A percentile compares a stretch with the other conserved stretches of the same genome.
Evolutionary conservation across 2,329 filamentous ascomycete species (phyloP).

Genomic region (Pseudonectria foliicola): DNA sequence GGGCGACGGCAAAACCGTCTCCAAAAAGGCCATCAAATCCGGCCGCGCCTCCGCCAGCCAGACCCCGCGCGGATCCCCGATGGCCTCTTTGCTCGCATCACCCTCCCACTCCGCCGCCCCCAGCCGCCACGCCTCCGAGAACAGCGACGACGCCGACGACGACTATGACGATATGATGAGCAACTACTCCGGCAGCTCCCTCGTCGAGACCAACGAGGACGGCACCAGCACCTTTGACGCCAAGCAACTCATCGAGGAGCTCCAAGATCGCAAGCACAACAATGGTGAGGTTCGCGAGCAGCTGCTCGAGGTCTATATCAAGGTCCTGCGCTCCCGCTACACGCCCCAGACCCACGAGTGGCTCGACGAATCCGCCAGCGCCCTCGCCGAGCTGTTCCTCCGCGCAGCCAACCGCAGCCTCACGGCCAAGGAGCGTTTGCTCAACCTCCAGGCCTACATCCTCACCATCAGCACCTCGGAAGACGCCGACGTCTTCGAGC

Average conservation of each 20-base stretch:
- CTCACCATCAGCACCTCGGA: conserved; percentile 64
- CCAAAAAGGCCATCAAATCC: conserved; percentile 56
- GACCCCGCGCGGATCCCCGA: conserved; percentile 53
- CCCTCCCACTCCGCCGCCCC: conserved; percentile 51
- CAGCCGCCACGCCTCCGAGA: conserved; percentile 58
- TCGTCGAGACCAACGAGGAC: conserved; percentile 55
- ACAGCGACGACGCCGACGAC: conserved; percentile 47
- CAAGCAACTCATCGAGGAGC: conserved; percentile 59
- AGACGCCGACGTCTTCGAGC: conserved; percentile 35
- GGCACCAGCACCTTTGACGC: conserved; percentile 56
- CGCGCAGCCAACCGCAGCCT: conserved; percentile 63
- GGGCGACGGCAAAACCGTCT: conserved; percentile 65
- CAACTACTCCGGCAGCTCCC: conserved; percentile 34
- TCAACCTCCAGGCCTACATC: conserved; percentile 65
- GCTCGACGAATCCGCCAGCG: conserved; percentile 50
- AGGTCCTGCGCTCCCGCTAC: conserved; percentile 47
- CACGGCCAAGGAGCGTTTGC: conserved; percentile 60
- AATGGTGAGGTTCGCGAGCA: conserved; percentile 62
- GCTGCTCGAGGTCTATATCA: conserved; percentile 26
- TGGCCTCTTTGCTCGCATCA: conserved; percentile 49
- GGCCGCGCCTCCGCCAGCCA: conserved; percentile 50
- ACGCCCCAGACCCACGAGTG: conserved; percentile 26
- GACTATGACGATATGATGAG: conserved; percentile 39
- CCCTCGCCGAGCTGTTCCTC: conserved; percentile 57
- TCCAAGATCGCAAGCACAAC: conserved; percentile 70